Base-by-base conservation (phyloP, 306 rosid genomes). In the Sicyos baderoa region DNA sequence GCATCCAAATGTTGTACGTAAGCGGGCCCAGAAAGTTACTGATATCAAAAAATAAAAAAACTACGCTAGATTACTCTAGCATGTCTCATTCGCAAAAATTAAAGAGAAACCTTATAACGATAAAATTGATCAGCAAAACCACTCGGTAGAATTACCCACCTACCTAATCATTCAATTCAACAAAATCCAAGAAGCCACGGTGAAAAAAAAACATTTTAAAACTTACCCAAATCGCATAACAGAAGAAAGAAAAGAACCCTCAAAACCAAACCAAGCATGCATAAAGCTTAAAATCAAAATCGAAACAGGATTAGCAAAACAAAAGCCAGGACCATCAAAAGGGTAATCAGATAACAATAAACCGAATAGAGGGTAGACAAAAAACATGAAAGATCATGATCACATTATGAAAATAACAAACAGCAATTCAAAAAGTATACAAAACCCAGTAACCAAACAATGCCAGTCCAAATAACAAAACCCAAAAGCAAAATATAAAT, bases 401-500 rank as follows among this genome's bases (percentile, higher is more conserved):
- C 73, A 68, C 47, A 27, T 64, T 44, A 45, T 44, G 53, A 45
- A 65, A 65, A 21, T 12, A 45, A 66, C 19, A 48, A 66, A 48
- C 23, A 15, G 0, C 10, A 44, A 49, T 65, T 65, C 9, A 45
- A 44, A 42, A 45, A 19, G 54, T 13, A 65, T 21, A 13, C 18
- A 66, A 22, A 66, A 15, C 37, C 21, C 21, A 66, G 17, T 6
- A 45, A 66, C 15, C 3, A 65, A 44, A 47, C 54, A 45, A 45
- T 14, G 54, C 6, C 6, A 21, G 40, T 66, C 44, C 56, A 45
- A 64, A 44, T 18, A 64, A 21, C 4, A 47, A 66, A 45, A 19
- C 40, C 7, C 13, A 45, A 44, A 8, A 42, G 6, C 52, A 25
- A 29, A 15, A 23, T 2, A 4, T 5, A 6, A 37, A 37, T 5